Evolutionary conservation across 129 eudicot species (phyloP), one percentile per base, ranked within the genome.

Genomic region (Flaveria robusta): DNA sequence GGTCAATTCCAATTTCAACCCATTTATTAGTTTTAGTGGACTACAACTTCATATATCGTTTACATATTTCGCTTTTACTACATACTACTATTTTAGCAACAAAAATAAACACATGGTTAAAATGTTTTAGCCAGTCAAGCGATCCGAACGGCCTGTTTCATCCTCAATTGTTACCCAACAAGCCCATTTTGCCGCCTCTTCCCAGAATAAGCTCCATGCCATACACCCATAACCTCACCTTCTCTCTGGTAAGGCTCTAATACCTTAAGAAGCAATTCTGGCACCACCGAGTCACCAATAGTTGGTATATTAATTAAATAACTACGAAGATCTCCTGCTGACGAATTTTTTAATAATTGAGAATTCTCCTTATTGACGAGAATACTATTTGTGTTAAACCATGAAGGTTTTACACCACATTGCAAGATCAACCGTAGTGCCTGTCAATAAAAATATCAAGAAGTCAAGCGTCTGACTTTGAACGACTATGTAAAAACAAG

Each of bases 201-300:
- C 7, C 68, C 16, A 31, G 43, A 68, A 56, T 27, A 74, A 68
- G 58, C 43, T 75, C 46, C 9, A 69, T 59, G 56, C n/a, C 11
- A 62, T 68, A 34, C 39, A 58, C 39, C 26, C 18, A 26, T n/a
- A 79, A 70, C 65, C 83, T 73, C 72, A 94, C 99, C 99, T 89
- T 91, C 97, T 79, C 71, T 83, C 74, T 89, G 91, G 76, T 94
- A 94, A 68, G 99, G 99, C 83, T 94, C 99, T 83, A 94, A 78
- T 77, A 94, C 99, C 82, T 94, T 94, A 58, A 94, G 99, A 58
- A 94, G 96, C 91, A 94, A 86, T 86, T 94, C 99, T 45, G 94
- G 94, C 43, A 94, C 99, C 39, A 86, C 99, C 27, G 90, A 86
- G 72, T 94, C 99, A 69, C 97, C 99, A 81, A 89, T 83, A 66